These are phyloP conservation scores for Penicillium hesseltinei DNA, from an alignment of 2,329 filamentous ascomycete species.

Conservation along the genomic window DNA sequence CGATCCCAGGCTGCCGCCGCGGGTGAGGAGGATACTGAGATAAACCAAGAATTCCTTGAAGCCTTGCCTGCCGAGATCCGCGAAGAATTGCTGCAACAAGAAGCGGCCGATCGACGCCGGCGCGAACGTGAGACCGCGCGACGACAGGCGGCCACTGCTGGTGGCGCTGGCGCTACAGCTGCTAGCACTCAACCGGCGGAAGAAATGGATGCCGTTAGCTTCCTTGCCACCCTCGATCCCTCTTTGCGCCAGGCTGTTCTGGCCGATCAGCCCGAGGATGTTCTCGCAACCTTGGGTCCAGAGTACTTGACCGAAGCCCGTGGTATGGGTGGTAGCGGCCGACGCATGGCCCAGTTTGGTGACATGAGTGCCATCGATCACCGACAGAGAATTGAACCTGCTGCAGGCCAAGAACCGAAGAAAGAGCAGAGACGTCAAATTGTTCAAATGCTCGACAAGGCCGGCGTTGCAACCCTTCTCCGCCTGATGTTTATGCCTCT, in stretches of 20 bases:
- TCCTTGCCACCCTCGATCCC: conserved; percentile 85
- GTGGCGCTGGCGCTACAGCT: conserved; percentile 33
- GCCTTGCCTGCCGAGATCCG: conserved; percentile 88
- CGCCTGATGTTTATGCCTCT: conserved; percentile 98
- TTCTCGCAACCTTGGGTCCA: conserved; percentile 78
- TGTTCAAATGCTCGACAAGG: conserved; percentile 95
- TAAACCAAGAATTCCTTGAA: conserved; percentile 90
- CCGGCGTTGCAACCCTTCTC: conserved; percentile 90
- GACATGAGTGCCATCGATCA: conserved; percentile 43
- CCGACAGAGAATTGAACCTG: conserved; percentile 35
- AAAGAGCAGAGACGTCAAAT: conserved; percentile 76
- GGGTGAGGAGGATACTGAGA: conserved; percentile 63
- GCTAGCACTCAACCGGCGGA: conserved; percentile 53
- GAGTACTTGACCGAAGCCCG: conserved; percentile 85
- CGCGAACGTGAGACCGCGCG: conserved; percentile 80
- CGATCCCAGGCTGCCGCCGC: conserved; percentile 71
- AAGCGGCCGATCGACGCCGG: conserved; percentile 82
- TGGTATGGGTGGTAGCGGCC: conserved; percentile 60
- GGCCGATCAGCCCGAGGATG: conserved; percentile 85
- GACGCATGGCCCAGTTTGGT: conserved; percentile 55
- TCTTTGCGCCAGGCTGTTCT: conserved; percentile 81
- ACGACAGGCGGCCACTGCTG: conserved; percentile 54
- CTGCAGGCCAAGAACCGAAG: conserved; percentile 50
- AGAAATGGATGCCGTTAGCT: conserved; percentile 91
- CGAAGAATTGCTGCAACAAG: conserved; percentile 84